Evolutionary conservation across 2,329 filamentous ascomycete species (phyloP).

Genomic region (Arthrobotrys pseudoclavata): DNA sequence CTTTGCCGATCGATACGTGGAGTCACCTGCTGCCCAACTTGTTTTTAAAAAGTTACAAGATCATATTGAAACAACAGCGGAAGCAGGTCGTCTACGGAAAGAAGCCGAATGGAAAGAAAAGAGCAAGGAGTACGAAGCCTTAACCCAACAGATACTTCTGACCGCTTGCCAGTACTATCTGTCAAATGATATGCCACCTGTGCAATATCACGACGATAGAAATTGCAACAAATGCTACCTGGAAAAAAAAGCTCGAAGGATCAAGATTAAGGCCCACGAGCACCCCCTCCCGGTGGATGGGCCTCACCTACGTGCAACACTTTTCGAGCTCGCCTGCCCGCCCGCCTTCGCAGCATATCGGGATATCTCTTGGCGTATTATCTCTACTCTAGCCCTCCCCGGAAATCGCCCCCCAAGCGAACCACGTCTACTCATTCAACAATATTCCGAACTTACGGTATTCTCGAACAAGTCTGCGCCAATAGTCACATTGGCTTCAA

Average conservation of each 20-base stretch:
- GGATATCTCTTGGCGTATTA: slow-evolving; percentile 67
- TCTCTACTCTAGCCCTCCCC: slow-evolving; percentile 59
- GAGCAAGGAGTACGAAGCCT: slow-evolving; percentile 65
- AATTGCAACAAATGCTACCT: slow-evolving; percentile 66
- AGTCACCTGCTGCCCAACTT: slow-evolving; percentile 62
- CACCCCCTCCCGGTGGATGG: slow-evolving; percentile 66
- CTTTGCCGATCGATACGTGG: slow-evolving; percentile 69
- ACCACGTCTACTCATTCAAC: slow-evolving; percentile 64
- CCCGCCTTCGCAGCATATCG: slow-evolving; percentile 66
- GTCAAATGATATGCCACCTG: slow-evolving; percentile 46
- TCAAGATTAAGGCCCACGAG: slow-evolving; percentile 67
- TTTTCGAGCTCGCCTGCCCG: slow-evolving; percentile 68
- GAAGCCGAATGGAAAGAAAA: slow-evolving; percentile 66
- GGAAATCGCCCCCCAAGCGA: slow-evolving; percentile 26
- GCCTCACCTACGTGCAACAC: slow-evolving; percentile 64
- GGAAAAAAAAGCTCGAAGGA: slow-evolving; percentile 62
- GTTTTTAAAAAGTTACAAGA: slow-evolving; percentile 64
- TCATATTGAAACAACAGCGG: slow-evolving; percentile 65
- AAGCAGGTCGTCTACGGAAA: slow-evolving; percentile 65
- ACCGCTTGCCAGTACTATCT: slow-evolving; percentile 65
- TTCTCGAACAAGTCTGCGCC: slow-evolving; percentile 60
- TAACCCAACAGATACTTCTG: slow-evolving; percentile 65
- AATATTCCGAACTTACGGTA: slow-evolving; percentile 65
- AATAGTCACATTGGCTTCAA: slow-evolving; percentile 67
- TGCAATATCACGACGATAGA: slow-evolving; percentile 64